Conservation (phyloP, 2,329 filamentous ascomycete species). For the Sporothrix mexicana region DNA sequence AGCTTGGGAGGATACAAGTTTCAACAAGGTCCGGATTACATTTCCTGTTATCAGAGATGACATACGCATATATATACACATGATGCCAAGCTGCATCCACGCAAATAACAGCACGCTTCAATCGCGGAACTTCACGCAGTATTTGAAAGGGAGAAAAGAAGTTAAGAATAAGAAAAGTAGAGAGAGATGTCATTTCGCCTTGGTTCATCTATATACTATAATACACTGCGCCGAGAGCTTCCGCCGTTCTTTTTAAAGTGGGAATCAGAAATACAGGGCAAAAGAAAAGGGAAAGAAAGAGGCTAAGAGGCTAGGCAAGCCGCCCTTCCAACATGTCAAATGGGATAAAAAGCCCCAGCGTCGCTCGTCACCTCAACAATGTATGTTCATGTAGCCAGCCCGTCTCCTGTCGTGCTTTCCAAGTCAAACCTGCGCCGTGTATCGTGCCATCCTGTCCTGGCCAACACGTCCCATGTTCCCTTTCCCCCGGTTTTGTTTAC, state of each 20-base stretch:
- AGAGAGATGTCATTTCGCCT: constrained; percentile 30
- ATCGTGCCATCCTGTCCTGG: background rate
- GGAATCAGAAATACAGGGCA: constrained; percentile 1
- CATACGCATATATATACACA: background rate
- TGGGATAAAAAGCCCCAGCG: background rate
- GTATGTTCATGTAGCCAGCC: no score
- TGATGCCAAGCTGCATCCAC: background rate
- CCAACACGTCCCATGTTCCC: background rate
- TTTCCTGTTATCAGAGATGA: background rate
- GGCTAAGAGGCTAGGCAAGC: background rate
- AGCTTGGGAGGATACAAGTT: background rate
- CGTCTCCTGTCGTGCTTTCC: background rate
- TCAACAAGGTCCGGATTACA: background rate
- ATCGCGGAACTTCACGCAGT: background rate
- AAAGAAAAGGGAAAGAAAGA: constrained; percentile 1
- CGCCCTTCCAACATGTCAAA: no score
- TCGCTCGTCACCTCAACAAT: background rate
- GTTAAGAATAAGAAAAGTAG: constrained; percentile 4
- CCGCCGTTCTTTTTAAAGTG: constrained; percentile 1
- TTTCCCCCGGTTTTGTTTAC: background rate
- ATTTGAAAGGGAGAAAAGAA: background rate
- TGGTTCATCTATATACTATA: constrained; percentile 19
- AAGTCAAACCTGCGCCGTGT: background rate
- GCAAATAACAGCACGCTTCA: background rate
- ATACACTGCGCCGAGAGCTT: constrained; percentile 24